Evolutionary conservation across 2,329 filamentous ascomycete species (phyloP).

Genomic region (Alternaria tenuissima): DNA sequence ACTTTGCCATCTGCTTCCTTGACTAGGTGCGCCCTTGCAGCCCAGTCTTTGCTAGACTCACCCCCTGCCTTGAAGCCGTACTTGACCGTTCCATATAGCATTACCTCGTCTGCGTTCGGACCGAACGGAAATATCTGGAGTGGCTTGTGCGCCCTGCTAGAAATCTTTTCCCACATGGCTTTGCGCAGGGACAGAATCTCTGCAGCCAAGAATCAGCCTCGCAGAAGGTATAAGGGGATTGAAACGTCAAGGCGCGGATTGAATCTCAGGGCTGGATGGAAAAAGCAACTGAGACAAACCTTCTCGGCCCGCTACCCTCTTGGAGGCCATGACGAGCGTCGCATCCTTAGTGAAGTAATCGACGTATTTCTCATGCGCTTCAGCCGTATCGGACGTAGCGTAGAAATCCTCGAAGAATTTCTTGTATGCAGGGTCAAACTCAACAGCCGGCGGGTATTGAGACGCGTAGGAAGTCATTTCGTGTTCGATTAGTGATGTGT

Average conservation of each 20-base stretch:
- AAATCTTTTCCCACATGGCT: constrained; percentile 62
- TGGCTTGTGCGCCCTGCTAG: constrained; percentile 56
- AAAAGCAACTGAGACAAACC: constrained; percentile 46
- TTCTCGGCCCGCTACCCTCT: constrained; percentile 54
- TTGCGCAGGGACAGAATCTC: constrained; percentile 62
- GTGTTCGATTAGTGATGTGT: background rate
- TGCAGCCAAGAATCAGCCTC: constrained; percentile 29
- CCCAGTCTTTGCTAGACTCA: constrained; percentile 60
- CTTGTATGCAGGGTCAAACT: constrained; percentile 53
- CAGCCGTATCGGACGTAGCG: constrained; percentile 56
- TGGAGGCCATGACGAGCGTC: constrained; percentile 62
- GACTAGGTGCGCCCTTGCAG: constrained; percentile 62
- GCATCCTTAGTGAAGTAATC: constrained; percentile 59
- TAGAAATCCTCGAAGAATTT: constrained; percentile 59
- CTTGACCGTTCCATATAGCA: constrained; percentile 63
- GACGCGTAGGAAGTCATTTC: constrained; percentile 46
- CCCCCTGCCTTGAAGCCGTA: constrained; percentile 63
- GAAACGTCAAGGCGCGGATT: background rate
- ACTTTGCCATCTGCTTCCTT: constrained; percentile 62
- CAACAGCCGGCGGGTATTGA: constrained; percentile 44
- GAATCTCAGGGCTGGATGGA: background rate
- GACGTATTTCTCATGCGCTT: constrained; percentile 59
- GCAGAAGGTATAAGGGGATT: background rate
- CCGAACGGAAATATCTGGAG: constrained; percentile 62
- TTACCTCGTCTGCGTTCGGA: constrained; percentile 57